Conservation (phyloP, 805 yeast genomes). For the Metschnikowia proteae region DNA sequence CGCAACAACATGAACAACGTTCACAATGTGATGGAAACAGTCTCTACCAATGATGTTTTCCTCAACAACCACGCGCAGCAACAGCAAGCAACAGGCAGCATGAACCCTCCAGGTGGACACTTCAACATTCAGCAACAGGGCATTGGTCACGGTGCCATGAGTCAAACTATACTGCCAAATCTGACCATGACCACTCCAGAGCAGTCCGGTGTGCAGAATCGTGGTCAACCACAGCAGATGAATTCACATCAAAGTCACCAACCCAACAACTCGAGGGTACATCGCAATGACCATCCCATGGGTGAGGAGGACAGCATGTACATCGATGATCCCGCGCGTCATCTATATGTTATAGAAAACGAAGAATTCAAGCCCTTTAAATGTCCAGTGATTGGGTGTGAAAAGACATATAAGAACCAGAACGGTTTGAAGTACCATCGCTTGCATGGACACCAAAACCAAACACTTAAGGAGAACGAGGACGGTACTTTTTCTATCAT, state of each 20-base stretch:
- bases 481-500: conserved; percentile 92
- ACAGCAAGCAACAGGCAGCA: conserved; percentile 12
- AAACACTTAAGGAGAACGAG: conserved; percentile 80
- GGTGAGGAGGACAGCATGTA: conserved; percentile 57
- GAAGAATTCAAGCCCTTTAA: conserved; percentile 93
- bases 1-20: conserved; percentile 39
- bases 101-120: conserved; percentile 20
- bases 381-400: conserved; percentile 98
- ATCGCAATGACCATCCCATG: conserved; percentile 27
- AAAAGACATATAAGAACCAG: conserved; percentile 94
- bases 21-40: conserved; percentile 76
- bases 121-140: conserved; percentile 26
- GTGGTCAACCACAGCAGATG: conserved; percentile 9
- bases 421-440: conserved; percentile 96
- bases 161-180: conserved; percentile 15
- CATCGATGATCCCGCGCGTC: conserved; percentile 96
- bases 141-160: conserved; percentile 17
- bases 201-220: conserved; percentile 3
- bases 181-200: conserved; percentile 14
- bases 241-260: conserved; percentile 6
- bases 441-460: conserved; percentile 95
- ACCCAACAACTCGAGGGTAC: conserved; percentile 1
- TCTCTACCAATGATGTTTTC: conserved; percentile 89
- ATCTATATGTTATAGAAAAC: conserved; percentile 85
- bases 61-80: conserved; percentile 43